Base-by-base conservation (phyloP, 2,329 filamentous ascomycete genomes). In the Arthrinium phaeospermum region DNA sequence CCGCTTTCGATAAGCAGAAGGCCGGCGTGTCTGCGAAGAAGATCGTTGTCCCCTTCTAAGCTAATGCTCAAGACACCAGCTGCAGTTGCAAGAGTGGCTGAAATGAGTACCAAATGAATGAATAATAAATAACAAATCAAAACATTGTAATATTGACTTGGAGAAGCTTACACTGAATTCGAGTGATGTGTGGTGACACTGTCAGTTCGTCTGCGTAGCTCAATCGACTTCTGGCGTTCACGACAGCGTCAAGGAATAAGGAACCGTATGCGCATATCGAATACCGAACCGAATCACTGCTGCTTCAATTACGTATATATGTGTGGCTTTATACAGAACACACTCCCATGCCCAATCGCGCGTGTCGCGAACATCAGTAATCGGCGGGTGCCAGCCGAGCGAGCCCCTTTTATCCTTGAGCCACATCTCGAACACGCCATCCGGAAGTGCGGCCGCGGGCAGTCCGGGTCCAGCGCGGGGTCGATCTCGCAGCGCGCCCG, bases 21-120 rank as follows among this genome's bases (percentile, higher is more conserved):
- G 70, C 70, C 3, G 64, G 70, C 19, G 70, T 71, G 7, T 71
- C 70, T 7, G 70, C 70, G 4, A 69, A 37, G 45, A 71, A 71
- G 70, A 46, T 71, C 22, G 70, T 71, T n/a, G 64, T 71, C 2
- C 46, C 70, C 10, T 45, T 69, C 46, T 71, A 53, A 41, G 30
- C 37, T 67, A 8, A 3, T 45, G 2, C 6, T 45, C 4, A 4
- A 14, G 13, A 53, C 49, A 5, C 49, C n/a, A 3, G 49, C 45
- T 27, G n/a, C n/a, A 27, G n/a, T 51, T 14, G 8, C 3, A n/a
- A n/a, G 27, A 24, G 16, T 1, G 24, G 14, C 51, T 57, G 51
- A 4, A 6, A 19, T 24, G 7, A 34, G 16, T 57, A 34, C 51
- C 24, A 34, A 57, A 27, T 34, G 19, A 57, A 34, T 57, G 12